Conservation (phyloP, 805 yeast species). For the Candida hungchunana region DNA sequence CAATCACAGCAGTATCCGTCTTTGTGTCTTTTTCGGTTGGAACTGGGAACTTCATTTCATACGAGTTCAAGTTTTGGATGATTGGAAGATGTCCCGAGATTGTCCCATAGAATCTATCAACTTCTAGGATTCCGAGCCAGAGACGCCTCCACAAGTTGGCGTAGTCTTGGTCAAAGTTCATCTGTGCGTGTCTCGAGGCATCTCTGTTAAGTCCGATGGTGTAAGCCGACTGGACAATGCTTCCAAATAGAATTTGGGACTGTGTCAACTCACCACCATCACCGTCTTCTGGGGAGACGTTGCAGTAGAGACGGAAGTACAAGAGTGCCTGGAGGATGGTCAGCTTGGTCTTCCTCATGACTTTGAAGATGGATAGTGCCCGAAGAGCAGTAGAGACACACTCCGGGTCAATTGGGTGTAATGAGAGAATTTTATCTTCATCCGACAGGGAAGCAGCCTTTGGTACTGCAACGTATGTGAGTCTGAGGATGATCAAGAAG, state of each 20-base stretch:
- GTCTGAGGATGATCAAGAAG: constrained; percentile 37
- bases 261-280: constrained; percentile 43
- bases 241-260: constrained; percentile 34
- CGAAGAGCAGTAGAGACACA: constrained; percentile 34
- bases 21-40: constrained; percentile 1
- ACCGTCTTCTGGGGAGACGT: constrained; percentile 44
- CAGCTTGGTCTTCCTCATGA: constrained; percentile 35
- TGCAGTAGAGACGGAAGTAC: constrained; percentile 36
- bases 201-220: constrained; percentile 47
- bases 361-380: constrained; percentile 38
- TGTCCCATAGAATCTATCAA: constrained; percentile 20
- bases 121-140: constrained; percentile 25
- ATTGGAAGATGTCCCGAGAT: constrained; percentile 23
- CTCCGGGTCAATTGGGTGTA: constrained; percentile 37
- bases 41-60: constrained; percentile 18
- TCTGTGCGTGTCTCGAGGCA: constrained; percentile 30
- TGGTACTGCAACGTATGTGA: constrained; percentile 38
- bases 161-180: constrained; percentile 12
- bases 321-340: constrained; percentile 41
- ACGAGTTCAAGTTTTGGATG: constrained; percentile 17
- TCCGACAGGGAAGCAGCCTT: constrained; percentile 15
- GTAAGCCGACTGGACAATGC: constrained; percentile 40
- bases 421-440: constrained; percentile 24
- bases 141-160: constrained; percentile 24
- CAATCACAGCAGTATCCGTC: constrained; percentile 14